Conservation (phyloP, 2,329 filamentous ascomycete species). For the Epichloe gansuensis region DNA sequence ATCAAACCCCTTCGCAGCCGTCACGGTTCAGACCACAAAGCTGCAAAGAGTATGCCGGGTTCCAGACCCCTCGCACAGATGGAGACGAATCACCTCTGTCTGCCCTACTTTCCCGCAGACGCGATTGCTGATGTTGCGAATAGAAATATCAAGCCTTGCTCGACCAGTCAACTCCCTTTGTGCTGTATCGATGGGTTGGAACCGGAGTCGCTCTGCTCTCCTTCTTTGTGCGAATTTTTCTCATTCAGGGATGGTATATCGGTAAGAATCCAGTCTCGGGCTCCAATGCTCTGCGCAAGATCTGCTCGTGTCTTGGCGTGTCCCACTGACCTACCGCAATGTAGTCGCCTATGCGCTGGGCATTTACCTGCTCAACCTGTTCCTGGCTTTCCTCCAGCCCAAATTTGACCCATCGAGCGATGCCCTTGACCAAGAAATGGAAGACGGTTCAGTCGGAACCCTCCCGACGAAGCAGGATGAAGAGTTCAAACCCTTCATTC, state of each 20-base stretch:
- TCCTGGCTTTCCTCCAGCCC: slow-evolving; percentile 94
- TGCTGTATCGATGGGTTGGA: slow-evolving; percentile 79
- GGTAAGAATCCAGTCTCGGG: slow-evolving; percentile 39
- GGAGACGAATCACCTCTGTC: neutral
- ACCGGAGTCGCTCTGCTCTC: slow-evolving; percentile 63
- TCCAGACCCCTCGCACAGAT: neutral
- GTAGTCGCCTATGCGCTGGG: slow-evolving; percentile 91
- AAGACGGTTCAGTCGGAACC: slow-evolving; percentile 71
- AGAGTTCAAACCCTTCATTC: slow-evolving; percentile 95
- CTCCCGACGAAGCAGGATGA: slow-evolving; percentile 94
- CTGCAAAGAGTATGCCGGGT: slow-evolving; percentile 50
- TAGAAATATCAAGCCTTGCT: slow-evolving; percentile 91
- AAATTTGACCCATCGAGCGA: slow-evolving; percentile 98
- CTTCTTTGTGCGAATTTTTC: slow-evolving; percentile 81
- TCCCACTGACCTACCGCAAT: neutral
- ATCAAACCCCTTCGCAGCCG: slow-evolving; percentile 83
- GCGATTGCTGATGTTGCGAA: slow-evolving; percentile 1
- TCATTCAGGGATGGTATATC: slow-evolving; percentile 98
- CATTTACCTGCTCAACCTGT: slow-evolving; percentile 97
- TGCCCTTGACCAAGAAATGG: slow-evolving; percentile 82
- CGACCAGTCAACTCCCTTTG: slow-evolving; percentile 84
- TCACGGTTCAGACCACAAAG: slow-evolving; percentile 72
- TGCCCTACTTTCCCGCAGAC: neutral
- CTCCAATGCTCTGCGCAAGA: neutral
- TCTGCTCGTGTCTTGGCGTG: neutral